Percentiles rank a stretch among this genome's conserved stretches.
Conservation (phyloP, 768 basidiomycete species). For the Hysterangium stoloniferum region DNA sequence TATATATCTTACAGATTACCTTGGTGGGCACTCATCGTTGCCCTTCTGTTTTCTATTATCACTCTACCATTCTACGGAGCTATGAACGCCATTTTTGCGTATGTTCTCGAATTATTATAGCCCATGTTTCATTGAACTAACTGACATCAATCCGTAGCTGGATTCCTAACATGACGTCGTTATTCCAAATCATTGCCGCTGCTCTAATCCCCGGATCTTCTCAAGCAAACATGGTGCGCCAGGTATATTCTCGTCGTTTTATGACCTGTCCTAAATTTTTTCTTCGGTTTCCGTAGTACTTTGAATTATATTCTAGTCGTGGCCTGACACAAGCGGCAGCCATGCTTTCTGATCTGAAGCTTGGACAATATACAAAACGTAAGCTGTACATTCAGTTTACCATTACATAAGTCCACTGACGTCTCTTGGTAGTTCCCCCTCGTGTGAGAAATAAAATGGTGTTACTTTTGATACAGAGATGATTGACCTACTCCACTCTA, state of each 20-base stretch:
- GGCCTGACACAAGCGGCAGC: not conserved
- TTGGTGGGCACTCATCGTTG: not conserved
- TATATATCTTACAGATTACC: not conserved
- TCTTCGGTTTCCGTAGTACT: not conserved
- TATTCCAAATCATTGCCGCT: not conserved
- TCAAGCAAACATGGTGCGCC: not conserved
- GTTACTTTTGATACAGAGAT: not conserved
- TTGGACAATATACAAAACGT: slow-evolving; percentile 2
- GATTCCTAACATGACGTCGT: not conserved
- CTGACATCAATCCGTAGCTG: not conserved
- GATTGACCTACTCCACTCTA: not conserved
- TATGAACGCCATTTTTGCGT: slow-evolving; percentile 1
- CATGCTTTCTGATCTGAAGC: slow-evolving; percentile 2
- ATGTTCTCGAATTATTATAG: too few relatives aligned
- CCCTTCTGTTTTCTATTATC: not conserved
- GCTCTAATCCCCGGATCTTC: not conserved
- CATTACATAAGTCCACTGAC: not conserved
- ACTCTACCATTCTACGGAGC: slow-evolving; percentile 1
- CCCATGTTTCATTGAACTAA: too few relatives aligned
- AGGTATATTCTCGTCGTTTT: not conserved
- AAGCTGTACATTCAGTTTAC: not conserved
- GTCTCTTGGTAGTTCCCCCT: not conserved
- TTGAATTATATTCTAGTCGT: not conserved
- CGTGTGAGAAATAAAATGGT: not conserved
- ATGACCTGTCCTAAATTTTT: not conserved